A percentile compares a stretch with the other conserved stretches of the same genome.
These are phyloP conservation scores for Pichia thaimueangensis DNA, from an alignment of 805 yeast species.

Conservation along the genomic window DNA sequence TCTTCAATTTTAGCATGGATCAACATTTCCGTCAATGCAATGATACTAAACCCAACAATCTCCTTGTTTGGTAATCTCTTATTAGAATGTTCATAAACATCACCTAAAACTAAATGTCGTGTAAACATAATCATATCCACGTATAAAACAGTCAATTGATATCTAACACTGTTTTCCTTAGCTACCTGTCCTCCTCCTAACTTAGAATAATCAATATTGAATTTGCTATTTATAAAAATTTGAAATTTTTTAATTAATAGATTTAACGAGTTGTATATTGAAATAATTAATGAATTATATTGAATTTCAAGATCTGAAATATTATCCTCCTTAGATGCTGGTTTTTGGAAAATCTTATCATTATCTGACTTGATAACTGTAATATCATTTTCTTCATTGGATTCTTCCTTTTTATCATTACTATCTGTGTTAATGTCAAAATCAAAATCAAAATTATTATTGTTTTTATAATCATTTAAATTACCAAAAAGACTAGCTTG, in stretches of 20 bases:
- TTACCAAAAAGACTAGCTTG: conserved; percentile 24
- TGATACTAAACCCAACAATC: conserved; percentile 54
- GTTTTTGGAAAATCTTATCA: neutral
- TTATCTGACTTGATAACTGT: conserved; percentile 3
- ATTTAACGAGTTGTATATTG: neutral
- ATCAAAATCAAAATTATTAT: conserved; percentile 15
- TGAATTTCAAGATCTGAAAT: conserved; percentile 1
- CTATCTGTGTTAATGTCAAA: conserved; percentile 5
- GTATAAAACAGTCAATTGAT: neutral
- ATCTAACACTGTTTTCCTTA: neutral
- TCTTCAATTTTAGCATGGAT: conserved; percentile 62
- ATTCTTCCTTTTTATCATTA: neutral
- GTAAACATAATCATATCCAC: neutral
- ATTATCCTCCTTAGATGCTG: neutral
- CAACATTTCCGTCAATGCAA: conserved; percentile 51
- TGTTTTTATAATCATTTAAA: conserved; percentile 16
- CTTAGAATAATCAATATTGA: neutral
- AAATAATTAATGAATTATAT: neutral
- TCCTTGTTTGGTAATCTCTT: conserved; percentile 54
- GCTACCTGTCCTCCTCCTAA: no score
- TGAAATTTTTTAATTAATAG: neutral
- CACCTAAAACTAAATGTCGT: conserved; percentile 9
- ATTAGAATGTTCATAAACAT: conserved; percentile 44
- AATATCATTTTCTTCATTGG: conserved; percentile 1
- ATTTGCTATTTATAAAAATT: neutral